Base-by-base conservation (phyloP, 2,329 filamentous ascomycete species). In the Talaromyces sp. region DNA sequence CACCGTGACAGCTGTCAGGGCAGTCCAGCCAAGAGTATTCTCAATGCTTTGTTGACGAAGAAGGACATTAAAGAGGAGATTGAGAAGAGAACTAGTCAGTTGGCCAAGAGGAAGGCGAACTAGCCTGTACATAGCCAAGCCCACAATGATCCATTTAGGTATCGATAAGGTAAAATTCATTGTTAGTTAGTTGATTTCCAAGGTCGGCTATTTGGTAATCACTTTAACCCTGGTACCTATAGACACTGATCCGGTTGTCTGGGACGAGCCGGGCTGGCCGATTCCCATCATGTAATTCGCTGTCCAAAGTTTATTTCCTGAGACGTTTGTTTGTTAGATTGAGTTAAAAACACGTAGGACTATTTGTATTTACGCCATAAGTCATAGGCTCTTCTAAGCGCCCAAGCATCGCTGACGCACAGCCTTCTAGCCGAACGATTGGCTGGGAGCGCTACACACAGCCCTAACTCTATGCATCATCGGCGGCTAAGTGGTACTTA, bases 1-100 rank as follows among this genome's bases (percentile, higher is more conserved):
- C 36, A 59, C 31, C 25, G 19, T 59, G 56, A 59, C 7, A 59
- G 56, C 7, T 61, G 59, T 38, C 17, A 61, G 3, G 59, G 59
- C 1, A 61, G 59, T 29, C 59, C 17, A 19, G 36, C 59, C 8
- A 51, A 47, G 43, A 22, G 29, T 15, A 61, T 61, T 29, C 29
- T 61, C 19, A 34, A 29, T 7, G 40, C 40, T 22, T 36, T 61
- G 43, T 51, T 61, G 59, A 51, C 43, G 15, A n/a, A 38, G 4
- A 36, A 61, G 19, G 27, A 36, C 31, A 5, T 47, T 7, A 47
- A 51, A 36, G 29, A 11, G 25, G 36, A 36, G n/a, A 29, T 61
- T 13, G 59, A 61, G 27, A 61, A 22, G 27, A 49, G 43, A 61
- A 49, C 36, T 3, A 51, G 3, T 10, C 3, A 27, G 1, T 45